These are phyloP conservation scores for Aspergillus sp. DNA, from an alignment of 2,329 filamentous ascomycete genomes.

Conservation along the genomic window DNA sequence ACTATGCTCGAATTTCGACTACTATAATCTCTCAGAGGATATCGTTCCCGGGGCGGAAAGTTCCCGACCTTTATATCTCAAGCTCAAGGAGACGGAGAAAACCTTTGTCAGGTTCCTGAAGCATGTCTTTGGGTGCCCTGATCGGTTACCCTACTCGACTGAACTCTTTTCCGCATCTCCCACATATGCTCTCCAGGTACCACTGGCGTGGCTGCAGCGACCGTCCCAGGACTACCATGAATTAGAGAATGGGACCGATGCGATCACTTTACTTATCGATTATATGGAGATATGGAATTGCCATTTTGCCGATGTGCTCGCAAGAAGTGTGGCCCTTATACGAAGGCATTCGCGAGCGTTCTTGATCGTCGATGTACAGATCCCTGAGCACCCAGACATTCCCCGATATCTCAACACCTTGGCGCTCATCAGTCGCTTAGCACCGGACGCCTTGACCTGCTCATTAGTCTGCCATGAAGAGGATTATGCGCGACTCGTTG, in stretches of 20 bases:
- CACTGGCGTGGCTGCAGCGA: not conserved
- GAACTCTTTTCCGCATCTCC: not conserved
- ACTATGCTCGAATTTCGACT: slow-evolving; percentile 20
- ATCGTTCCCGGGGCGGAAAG: not conserved
- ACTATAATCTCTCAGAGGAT: not conserved
- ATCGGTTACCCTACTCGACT: not conserved
- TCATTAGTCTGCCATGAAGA: no score
- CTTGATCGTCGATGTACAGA: no score
- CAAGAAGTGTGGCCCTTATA: no score
- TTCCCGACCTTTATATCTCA: not conserved
- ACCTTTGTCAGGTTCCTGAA: not conserved
- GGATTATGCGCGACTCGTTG: no score
- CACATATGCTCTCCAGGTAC: not conserved
- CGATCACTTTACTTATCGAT: not conserved
- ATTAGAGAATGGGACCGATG: not conserved
- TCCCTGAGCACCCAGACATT: no score
- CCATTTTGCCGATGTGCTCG: no score
- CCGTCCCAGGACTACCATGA: not conserved
- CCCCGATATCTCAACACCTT: no score
- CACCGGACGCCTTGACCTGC: no score
- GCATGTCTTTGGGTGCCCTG: not conserved
- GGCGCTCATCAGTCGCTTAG: no score
- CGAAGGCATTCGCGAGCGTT: no score
- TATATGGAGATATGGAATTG: not conserved
- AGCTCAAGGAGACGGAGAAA: not conserved